Evolutionary conservation across 768 basidiomycete species (phyloP).

Genomic region (Mycena floridula): DNA sequence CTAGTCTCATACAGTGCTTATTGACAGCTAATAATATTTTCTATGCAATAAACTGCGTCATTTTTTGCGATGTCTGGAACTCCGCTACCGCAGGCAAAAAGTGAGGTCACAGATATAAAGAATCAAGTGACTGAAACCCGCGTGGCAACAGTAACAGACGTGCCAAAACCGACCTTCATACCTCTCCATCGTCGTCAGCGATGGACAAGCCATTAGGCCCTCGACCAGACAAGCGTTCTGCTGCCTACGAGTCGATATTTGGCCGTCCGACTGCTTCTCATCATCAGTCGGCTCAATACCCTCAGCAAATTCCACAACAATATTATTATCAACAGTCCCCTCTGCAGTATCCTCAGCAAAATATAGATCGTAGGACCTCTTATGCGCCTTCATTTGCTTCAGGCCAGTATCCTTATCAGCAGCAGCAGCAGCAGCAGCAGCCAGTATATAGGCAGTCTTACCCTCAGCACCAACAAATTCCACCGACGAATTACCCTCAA

Average conservation of each 20-base stretch:
- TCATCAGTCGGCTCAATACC: conserved; percentile 30
- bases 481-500: conserved; percentile 21
- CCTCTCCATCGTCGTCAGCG: too few relatives aligned
- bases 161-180: too few relatives aligned
- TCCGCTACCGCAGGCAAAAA: background rate
- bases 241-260: conserved; percentile 86
- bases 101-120: too few relatives aligned
- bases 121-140: too few relatives aligned
- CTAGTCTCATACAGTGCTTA: too few relatives aligned
- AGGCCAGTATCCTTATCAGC: conserved; percentile 26
- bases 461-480: conserved; percentile 18
- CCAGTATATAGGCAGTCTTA: conserved; percentile 31
- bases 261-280: conserved; percentile 62
- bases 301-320: conserved; percentile 14
- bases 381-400: conserved; percentile 32
- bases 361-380: conserved; percentile 43
- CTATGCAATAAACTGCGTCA: too few relatives aligned
- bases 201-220: conserved; percentile 58
- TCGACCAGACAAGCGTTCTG: conserved; percentile 64
- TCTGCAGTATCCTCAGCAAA: conserved; percentile 32
- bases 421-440: conserved; percentile 14
- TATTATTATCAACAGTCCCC: conserved; percentile 22
- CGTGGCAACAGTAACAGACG: too few relatives aligned
- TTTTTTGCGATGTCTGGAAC: too few relatives aligned
- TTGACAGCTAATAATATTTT: too few relatives aligned